Evolutionary conservation across 768 basidiomycete genomes (phyloP).

Genomic region (Hypsizygus marmoreus): DNA sequence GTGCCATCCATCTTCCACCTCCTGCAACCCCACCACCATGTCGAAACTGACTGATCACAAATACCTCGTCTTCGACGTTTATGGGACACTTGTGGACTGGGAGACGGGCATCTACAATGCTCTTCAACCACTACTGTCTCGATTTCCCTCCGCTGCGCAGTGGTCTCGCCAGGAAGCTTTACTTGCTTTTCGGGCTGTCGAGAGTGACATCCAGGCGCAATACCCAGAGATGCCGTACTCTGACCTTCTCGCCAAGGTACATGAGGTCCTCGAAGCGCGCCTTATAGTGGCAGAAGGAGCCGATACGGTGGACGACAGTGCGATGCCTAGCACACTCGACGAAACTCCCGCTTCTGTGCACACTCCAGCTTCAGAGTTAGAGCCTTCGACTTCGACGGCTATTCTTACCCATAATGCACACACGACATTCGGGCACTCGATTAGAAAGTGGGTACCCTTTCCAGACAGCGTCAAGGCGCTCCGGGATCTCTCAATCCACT

Average conservation of each 20-base stretch:
- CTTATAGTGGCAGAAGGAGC: slow-evolving; percentile 31
- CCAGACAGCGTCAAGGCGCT: slow-evolving; percentile 67
- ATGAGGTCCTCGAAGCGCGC: slow-evolving; percentile 38
- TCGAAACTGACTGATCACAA: slow-evolving; percentile 46
- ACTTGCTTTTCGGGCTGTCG: slow-evolving; percentile 50
- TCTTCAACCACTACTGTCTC: slow-evolving; percentile 52
- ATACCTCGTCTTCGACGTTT: slow-evolving; percentile 73
- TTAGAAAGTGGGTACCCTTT: slow-evolving; percentile 65
- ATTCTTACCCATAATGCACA: slow-evolving; percentile 30
- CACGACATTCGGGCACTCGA: slow-evolving; percentile 58
- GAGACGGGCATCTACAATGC: slow-evolving; percentile 63
- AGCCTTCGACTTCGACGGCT: slow-evolving; percentile 20
- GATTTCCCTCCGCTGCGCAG: slow-evolving; percentile 36
- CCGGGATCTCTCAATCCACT: slow-evolving; percentile 56
- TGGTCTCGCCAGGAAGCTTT: slow-evolving; percentile 58
- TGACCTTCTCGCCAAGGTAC: slow-evolving; percentile 56
- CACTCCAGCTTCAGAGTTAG: slow-evolving; percentile 6
- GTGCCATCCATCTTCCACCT: too few species aligned
- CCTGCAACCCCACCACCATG: not conserved
- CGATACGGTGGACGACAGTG: slow-evolving; percentile 6
- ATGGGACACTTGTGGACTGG: slow-evolving; percentile 81
- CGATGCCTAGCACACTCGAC: slow-evolving; percentile 19
- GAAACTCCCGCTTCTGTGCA: slow-evolving; percentile 12
- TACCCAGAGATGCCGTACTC: slow-evolving; percentile 62
- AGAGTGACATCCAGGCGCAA: slow-evolving; percentile 58